Percentiles rank a stretch among this genome's conserved stretches.
These are phyloP conservation scores for Acorus gramineus DNA, from an alignment of 106 monocot genomes.

Conservation along the genomic window DNA sequence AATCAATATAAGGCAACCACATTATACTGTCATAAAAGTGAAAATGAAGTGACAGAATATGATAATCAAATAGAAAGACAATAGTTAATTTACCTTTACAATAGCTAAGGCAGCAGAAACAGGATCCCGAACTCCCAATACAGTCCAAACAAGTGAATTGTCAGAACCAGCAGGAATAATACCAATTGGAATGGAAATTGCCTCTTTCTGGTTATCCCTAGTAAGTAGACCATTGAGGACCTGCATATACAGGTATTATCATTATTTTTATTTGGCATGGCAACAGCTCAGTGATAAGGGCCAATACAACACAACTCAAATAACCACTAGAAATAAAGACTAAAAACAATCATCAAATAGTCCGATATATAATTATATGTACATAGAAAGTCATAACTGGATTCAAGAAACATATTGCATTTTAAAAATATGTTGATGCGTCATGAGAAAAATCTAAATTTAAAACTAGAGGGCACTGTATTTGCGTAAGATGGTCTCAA, in stretches of 20 bases:
- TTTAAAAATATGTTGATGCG: too few species aligned
- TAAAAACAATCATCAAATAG: too few species aligned
- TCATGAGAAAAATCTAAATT: too few species aligned
- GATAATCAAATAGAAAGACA: background rate
- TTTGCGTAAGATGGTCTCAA: too few species aligned
- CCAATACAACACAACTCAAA: background rate
- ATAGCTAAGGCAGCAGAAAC: slow-evolving; percentile 78
- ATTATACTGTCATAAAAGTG: too few species aligned
- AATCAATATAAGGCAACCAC: too few species aligned
- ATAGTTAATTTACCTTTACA: slow-evolving; percentile 49
- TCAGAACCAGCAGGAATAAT: slow-evolving; percentile 98
- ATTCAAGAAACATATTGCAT: too few species aligned
- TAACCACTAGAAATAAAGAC: too few species aligned
- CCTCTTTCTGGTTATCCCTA: slow-evolving; percentile 80
- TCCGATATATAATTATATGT: too few species aligned
- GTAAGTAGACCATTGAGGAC: slow-evolving; percentile 90
- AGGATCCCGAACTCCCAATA: slow-evolving; percentile 83
- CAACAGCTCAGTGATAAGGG: background rate
- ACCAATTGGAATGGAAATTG: slow-evolving; percentile 93
- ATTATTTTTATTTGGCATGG: background rate
- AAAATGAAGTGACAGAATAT: too few species aligned
- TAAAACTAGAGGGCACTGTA: too few species aligned
- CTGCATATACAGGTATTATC: slow-evolving; percentile 25
- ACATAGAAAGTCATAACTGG: too few species aligned
- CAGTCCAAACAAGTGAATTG: slow-evolving; percentile 95